Evolutionary conservation across 225 moss, liverwort and hornwort genomes (phyloP), one percentile per base, ranked within the genome.

Genomic region (Thuidium tamariscinum): DNA sequence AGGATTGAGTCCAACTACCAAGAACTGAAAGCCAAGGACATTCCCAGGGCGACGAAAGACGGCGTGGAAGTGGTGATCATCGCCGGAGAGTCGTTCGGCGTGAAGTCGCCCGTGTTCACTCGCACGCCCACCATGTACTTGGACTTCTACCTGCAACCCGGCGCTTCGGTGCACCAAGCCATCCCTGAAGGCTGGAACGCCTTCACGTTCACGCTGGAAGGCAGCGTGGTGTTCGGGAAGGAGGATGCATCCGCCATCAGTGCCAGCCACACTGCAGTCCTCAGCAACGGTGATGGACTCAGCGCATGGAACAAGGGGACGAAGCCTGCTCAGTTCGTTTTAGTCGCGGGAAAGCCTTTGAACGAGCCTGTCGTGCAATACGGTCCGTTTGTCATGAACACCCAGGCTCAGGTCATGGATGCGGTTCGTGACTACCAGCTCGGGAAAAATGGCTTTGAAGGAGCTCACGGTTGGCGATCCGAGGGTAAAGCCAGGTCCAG

Each of bases 371-470:
- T 97, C 14, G 94, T 91, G 7, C 96, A 97, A 41, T 91, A 97
- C 54, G 96, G 97, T 11, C 97, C 97, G 9, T 97, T 97, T 36
- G 97, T 97, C 34, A 97, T 97, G 97, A 97, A 97, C 90, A 93
- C 93, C 0, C 88, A 89, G 84, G 93, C 94, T 4, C 89, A 97
- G 83, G 79, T 97, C 61, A 91, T 84, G 83, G 93, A 97, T 56
- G 88, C 97, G 36, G 88, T 97, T 10, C 86, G 68, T 5, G 97
- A 97, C 44, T 95, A 92, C 82, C 95, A 89, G 44, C 86, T 85
- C 22, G 93, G 91, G 26, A 90, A 57, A 80, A 95, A 96, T 85
- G 96, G 96, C 10, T 97, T 96, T 13, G 97, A 97, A 77, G 91
- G 89, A 3, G 95, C 96, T 3, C 93, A 86, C 56, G 82, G 86